These are phyloP conservation scores for Blastobotrys indianensis DNA, from an alignment of 1,139 yeast genomes.

Conservation along the genomic window DNA sequence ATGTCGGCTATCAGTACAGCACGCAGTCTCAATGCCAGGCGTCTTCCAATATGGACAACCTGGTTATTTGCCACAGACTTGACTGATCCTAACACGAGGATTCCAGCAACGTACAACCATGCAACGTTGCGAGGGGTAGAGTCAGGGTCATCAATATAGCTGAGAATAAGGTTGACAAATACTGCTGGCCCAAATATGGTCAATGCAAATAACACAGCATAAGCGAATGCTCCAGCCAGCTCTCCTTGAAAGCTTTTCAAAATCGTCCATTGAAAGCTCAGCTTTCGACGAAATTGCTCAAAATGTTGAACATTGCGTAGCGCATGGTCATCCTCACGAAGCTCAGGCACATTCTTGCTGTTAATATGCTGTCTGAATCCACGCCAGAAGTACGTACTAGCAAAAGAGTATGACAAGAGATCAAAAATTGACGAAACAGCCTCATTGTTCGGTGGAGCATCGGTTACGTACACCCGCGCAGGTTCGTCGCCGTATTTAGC, in stretches of 20 bases:
- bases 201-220: slow-evolving; percentile 63
- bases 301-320: slow-evolving; percentile 59
- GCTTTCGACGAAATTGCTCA: slow-evolving; percentile 35
- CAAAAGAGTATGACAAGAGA: slow-evolving; percentile 68
- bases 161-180: slow-evolving; percentile 68
- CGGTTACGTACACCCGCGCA: slow-evolving; percentile 35
- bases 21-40: slow-evolving; percentile 84
- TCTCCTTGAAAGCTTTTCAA: slow-evolving; percentile 56
- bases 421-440: slow-evolving; percentile 55
- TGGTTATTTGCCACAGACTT: slow-evolving; percentile 67
- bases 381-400: slow-evolving; percentile 59
- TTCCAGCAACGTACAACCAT: slow-evolving; percentile 76
- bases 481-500: slow-evolving; percentile 53
- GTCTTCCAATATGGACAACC: slow-evolving; percentile 80
- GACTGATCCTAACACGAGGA: slow-evolving; percentile 59
- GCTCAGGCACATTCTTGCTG: slow-evolving; percentile 75
- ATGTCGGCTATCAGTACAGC: slow-evolving; percentile 86
- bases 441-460: slow-evolving; percentile 74
- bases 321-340: slow-evolving; percentile 76
- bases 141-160: slow-evolving; percentile 69
- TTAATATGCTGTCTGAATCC: slow-evolving; percentile 56
- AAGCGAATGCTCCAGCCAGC: slow-evolving; percentile 58
- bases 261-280: slow-evolving; percentile 49
- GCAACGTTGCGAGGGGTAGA: slow-evolving; percentile 62
- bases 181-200: slow-evolving; percentile 73